Conservation (phyloP, 371 early-diverging fungal genomes). For the Apophysomyces variabilis region DNA sequence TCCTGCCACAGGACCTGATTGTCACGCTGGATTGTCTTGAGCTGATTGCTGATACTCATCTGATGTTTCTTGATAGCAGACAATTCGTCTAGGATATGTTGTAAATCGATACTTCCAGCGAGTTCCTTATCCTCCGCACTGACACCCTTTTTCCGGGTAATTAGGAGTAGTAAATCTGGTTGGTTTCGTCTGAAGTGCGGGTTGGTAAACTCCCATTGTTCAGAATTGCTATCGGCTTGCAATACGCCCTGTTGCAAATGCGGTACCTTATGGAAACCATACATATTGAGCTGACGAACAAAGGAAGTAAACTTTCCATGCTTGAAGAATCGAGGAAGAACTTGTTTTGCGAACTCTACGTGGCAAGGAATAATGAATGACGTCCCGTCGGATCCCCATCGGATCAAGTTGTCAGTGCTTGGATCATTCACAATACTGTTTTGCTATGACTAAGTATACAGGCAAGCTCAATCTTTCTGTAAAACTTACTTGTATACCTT, state of each 20-base stretch:
- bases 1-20: conserved; percentile 91
- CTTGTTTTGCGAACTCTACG: conserved; percentile 83
- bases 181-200: conserved; percentile 61
- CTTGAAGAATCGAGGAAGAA: conserved; percentile 90
- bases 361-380: conserved; percentile 73
- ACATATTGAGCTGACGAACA: conserved; percentile 96
- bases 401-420: conserved; percentile 70
- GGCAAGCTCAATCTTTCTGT: not conserved
- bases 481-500: conserved; percentile 77
- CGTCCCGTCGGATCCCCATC: conserved; percentile 79
- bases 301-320: conserved; percentile 93
- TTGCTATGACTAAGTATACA: not conserved
- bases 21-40: conserved; percentile 86
- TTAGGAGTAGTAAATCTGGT: conserved; percentile 56
- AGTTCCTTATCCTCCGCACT: conserved; percentile 50
- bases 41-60: conserved; percentile 79
- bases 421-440: conserved; percentile 76
- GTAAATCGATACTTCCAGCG: conserved; percentile 46
- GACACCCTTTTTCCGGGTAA: conserved; percentile 54
- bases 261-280: conserved; percentile 85
- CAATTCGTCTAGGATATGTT: conserved; percentile 79
- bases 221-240: conserved; percentile 62
- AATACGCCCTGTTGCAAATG: conserved; percentile 81
- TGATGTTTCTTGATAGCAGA: conserved; percentile 89
- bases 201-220: conserved; percentile 63